Conservation (phyloP, 1,284 basidiomycete genomes). For the Irpex lacteus region DNA sequence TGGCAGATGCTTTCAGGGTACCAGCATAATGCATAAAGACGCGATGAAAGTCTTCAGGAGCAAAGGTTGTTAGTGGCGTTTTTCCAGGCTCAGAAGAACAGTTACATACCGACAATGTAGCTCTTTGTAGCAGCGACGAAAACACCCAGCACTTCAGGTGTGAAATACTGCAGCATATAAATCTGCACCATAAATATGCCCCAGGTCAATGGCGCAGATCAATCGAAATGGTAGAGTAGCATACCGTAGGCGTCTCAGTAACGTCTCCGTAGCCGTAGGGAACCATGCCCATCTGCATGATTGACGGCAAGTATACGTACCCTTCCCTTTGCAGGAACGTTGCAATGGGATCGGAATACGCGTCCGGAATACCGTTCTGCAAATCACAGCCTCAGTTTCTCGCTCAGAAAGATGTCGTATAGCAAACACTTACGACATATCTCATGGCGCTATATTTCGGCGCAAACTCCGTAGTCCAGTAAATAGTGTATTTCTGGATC, state of each 20-base stretch:
- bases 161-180: conserved; percentile 6
- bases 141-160: neutral
- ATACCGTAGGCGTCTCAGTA: neutral
- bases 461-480: neutral
- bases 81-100: neutral
- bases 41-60: neutral
- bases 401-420: neutral
- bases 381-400: neutral
- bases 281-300: conserved; percentile 6
- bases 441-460: neutral
- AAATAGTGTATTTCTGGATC: neutral
- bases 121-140: neutral
- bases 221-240: neutral
- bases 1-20: neutral
- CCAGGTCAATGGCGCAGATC: too few relatives aligned
- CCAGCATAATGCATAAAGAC: conserved; percentile 1
- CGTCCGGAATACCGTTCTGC: conserved; percentile 2
- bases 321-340: neutral
- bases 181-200: neutral
- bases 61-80: neutral
- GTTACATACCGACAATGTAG: neutral
- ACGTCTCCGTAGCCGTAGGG: conserved; percentile 5
- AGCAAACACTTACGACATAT: neutral
- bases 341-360: neutral
- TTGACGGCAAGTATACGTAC: neutral